Base-by-base conservation (phyloP, 306 rosid species). In the Glycine tomentella region DNA sequence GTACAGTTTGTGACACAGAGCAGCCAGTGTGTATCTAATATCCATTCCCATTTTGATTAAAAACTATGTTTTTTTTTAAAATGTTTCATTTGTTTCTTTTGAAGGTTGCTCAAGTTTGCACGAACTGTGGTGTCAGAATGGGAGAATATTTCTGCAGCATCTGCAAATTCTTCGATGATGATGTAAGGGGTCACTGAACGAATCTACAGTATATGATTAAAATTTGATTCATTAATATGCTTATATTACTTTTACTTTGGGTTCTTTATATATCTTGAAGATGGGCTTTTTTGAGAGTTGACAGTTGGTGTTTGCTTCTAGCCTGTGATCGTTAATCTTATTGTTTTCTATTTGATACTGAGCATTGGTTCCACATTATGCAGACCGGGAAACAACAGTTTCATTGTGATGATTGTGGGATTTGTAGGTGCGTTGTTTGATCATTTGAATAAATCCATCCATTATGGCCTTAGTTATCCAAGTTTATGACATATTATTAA, bases 391-490 rank as follows among this genome's bases (percentile, higher is more conserved):
- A 92, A 85, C 89, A 79, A 33, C 94, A 90, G 72, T 95, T 95
- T 88, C 99, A 95, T 82, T 95, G 98, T 71, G 84, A 90, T 53
- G 98, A 95, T 77, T 95, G 99, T 85, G 99, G 99, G 87, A 93
- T 95, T 86, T 95, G 98, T 88, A 93, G 99, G 98, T 95, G 49
- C 64, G 86, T 71, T 58, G 74, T 33, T 16, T 67, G 48, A 61
- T 15, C 62, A 9, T 71, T 80, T 64, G 45, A 67, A 34, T 69
- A 72, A 40, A 82, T 69, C 68, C 48, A 63, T 50, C 34, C 12
- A 11, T 13, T 66, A 11, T 62, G 68, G 14, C 20, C 66, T 59
- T 7, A 13, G 66, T 53, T 66, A 48, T n/a, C 49, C 76, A 57
- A 74, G 76, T 78, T 82, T 74, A 36, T 70, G 79, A 65, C 36